These are phyloP conservation scores for Collybia sp. DNA, from an alignment of 768 basidiomycete genomes.

Conservation along the genomic window DNA sequence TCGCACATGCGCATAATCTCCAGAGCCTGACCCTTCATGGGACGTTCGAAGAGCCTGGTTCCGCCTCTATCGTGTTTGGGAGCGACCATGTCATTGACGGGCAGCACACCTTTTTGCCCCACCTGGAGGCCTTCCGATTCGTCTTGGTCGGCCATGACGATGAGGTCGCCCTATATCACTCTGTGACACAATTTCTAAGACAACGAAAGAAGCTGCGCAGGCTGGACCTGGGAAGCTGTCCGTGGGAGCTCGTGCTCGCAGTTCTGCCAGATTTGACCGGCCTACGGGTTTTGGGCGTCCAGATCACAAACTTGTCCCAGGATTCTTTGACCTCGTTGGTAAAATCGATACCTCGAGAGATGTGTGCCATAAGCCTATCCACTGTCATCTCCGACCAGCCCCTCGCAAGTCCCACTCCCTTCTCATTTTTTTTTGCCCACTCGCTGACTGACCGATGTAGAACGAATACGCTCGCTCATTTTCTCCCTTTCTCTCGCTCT, in stretches of 20 bases:
- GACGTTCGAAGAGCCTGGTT: conserved; percentile 53
- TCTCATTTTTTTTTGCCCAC: background rate
- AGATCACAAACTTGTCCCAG: conserved; percentile 45
- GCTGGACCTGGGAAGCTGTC: conserved; percentile 61
- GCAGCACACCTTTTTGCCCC: conserved; percentile 55
- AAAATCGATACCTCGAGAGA: conserved; percentile 34
- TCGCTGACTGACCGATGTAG: conserved; percentile 19
- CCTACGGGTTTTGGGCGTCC: conserved; percentile 53
- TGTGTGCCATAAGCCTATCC: conserved; percentile 51
- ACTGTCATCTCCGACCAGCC: conserved; percentile 45
- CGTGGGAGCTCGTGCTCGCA: conserved; percentile 53
- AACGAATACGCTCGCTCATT: conserved; percentile 50
- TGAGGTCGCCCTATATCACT: conserved; percentile 43
- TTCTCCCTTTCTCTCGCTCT: conserved; percentile 40
- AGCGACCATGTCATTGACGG: conserved; percentile 59
- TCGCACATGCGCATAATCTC: conserved; percentile 57
- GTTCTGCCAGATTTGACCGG: conserved; percentile 47
- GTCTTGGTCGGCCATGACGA: conserved; percentile 62
- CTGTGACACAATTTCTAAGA: conserved; percentile 50
- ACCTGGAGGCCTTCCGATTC: conserved; percentile 60
- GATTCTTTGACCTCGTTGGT: conserved; percentile 33
- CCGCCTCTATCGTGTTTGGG: conserved; percentile 55
- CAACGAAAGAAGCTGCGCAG: conserved; percentile 42
- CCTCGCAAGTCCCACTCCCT: conserved; percentile 30
- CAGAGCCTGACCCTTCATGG: conserved; percentile 64